Evolutionary conservation across 495 filamentous ascomycete genomes (phyloP), one percentile per base, ranked within the genome.

Genomic region (Daldinia concentrica): DNA sequence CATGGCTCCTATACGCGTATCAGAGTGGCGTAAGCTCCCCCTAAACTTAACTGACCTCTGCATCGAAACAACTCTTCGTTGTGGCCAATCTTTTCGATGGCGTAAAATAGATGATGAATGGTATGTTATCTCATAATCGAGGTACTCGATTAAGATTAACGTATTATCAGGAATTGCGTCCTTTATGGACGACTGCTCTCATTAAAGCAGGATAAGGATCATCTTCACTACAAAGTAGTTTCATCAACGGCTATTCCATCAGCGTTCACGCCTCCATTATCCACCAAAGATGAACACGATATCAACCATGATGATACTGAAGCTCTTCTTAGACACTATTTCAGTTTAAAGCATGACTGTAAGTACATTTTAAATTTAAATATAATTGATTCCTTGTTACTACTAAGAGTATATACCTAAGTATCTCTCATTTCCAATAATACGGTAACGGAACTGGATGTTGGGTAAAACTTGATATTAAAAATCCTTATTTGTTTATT

Each of bases 21-120:
- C 87, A 22, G 90, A 92, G 70, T 97, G 94, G 93, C 86, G 86
- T 51, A 93, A 91, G 81, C 84, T 97, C 62, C 92, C 94, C 39
- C 81, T 97, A 50, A 91, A 86, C 68, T 81, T 96, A 27, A 84
- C 87, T 29, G 94, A 98, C 77, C 86, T 98, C 30, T 97, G 92
- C 69, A 91, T 98, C 62, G 91, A 96, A 74, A 98, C 94, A 0
- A 96, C 93, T 0, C 82, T 98, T 15, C 89, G 93, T 57, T 97
- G 93, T 77, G 94, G 94, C 19, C 94, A 98, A 75, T 94, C 93
- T 2, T 98, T 97, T 76, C 85, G 95, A 83, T 99, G 95, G 95
- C 91, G 90, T 52, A 92, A 93, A 68, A 86, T 93, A 56, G 86
- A 86, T 17, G 87, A 93, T 73, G 91, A 95, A 87, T 99, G 96